These are phyloP conservation scores for Xylaria hypoxylon DNA, from an alignment of 2,329 filamentous ascomycete genomes.

Conservation along the genomic window DNA sequence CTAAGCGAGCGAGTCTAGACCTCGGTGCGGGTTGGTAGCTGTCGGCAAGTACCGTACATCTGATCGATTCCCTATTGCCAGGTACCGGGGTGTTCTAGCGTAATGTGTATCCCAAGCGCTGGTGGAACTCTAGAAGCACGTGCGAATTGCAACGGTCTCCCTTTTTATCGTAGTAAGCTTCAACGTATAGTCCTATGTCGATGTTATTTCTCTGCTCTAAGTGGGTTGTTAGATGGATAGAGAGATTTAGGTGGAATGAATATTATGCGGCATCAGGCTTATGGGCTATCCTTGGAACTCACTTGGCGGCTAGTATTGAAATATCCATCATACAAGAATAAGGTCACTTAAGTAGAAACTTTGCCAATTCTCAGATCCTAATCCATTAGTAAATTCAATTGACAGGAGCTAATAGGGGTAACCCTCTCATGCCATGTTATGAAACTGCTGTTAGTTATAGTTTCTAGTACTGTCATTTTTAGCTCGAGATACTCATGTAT, in stretches of 20 bases:
- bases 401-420: too few relatives aligned
- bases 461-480: background rate
- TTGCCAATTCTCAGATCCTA: background rate
- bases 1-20: conserved; percentile 25
- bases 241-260: background rate
- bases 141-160: conserved; percentile 5
- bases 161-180: background rate
- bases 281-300: background rate
- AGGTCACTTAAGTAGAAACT: background rate
- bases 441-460: background rate
- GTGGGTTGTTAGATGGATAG: background rate
- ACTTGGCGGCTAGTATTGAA: background rate
- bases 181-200: background rate
- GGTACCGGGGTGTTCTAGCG: background rate
- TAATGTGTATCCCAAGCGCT: background rate
- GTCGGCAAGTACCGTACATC: conserved; percentile 3
- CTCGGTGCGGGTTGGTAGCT: background rate
- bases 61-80: conserved; percentile 3
- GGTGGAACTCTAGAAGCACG: conserved; percentile 12
- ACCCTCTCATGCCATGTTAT: background rate
- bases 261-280: background rate
- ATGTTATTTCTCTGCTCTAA: background rate
- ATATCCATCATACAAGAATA: background rate
- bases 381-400: background rate
- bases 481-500: background rate